Base-by-base conservation (phyloP, 148 eudicot species). In the Chenopodium berlandieri region DNA sequence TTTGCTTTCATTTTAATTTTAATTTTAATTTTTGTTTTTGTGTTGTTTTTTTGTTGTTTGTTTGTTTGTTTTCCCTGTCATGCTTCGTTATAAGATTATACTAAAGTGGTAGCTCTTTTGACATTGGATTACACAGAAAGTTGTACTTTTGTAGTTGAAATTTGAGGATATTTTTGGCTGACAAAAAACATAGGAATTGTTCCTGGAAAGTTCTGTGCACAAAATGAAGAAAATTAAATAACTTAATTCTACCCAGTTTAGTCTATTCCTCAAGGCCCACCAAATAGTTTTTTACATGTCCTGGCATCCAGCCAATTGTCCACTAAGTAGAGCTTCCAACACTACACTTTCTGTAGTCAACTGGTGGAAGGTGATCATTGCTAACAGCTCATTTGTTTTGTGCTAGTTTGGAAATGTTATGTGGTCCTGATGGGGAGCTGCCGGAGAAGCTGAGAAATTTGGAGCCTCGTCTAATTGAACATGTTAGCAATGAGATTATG, bases 401-500 rank as follows among this genome's bases (percentile, higher is more conserved):
- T 85, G 46, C 23, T 82, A 96, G 99, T 89, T 71, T 96, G 95
- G 99, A 94, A 60, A 31, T 92, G 95, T 84, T 96, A 79, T 89
- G 95, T 84, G 95, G 98, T 82, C 95, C 99, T 81, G 97, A 94
- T 84, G 99, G 99, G 25, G 97, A 94, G 85, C 90, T 96, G 78
- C 99, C 99, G 10, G 99, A 96, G 89, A 96, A 96, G 84, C 81
- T 96, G 79, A 88, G 94, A 89, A 96, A 96, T 87, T 82, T 96
- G 88, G 99, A 96, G 82, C 98, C 99, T 84, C 97, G 93, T 82
- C 97, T 96, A 63, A 90, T 96, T 76, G 97, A 94, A 86, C 98
- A 92, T 88, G 88, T 96, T 70, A 96, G 99, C 81, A 96, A 96
- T 79, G 99, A 96, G 88, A 94, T 96, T 77, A 94, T 96, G 99